A percentile compares a stretch with the other conserved stretches of the same genome.
phyloP scores from a whole-genome alignment of 148 eudicot species.

The Vaccinium vitisidaea region DNA sequence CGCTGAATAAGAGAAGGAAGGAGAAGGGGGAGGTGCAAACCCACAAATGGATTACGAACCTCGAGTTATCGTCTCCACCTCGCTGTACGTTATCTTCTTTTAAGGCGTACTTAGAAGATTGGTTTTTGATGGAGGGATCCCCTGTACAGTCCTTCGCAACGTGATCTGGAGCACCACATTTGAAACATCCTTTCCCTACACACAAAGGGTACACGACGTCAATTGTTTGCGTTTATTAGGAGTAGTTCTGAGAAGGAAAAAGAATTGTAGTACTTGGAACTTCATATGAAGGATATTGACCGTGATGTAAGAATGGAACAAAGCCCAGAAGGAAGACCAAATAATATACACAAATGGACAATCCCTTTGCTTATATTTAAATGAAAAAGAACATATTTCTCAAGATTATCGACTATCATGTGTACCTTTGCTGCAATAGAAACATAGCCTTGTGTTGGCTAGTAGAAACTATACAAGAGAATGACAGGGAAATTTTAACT shows the following conservation, averaged over 20 bases:
- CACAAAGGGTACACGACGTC: background rate
- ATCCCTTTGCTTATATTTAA: background rate
- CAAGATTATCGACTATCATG: background rate
- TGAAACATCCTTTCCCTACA: slow-evolving; percentile 83
- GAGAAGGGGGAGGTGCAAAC: background rate
- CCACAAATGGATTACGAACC: slow-evolving; percentile 34
- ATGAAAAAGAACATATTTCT: background rate
- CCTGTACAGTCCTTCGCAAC: slow-evolving; percentile 81
- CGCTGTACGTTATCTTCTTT: slow-evolving; percentile 65
- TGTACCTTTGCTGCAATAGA: background rate
- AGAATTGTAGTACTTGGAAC: background rate
- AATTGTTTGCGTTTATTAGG: slow-evolving; percentile 3
- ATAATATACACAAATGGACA: background rate
- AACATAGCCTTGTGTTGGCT: background rate
- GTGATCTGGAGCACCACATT: slow-evolving; percentile 88
- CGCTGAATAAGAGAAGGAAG: background rate
- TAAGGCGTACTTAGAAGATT: slow-evolving; percentile 49
- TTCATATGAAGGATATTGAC: background rate
- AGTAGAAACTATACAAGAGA: background rate
- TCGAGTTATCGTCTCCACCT: slow-evolving; percentile 58
- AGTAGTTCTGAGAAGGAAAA: background rate
- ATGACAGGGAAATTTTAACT: background rate
- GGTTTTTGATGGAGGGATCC: slow-evolving; percentile 36
- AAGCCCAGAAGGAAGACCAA: background rate
- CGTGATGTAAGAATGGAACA: background rate